phyloP scores from a whole-genome alignment of 495 filamentous ascomycete genomes.

The Hyaloscypha variabilis region DNA sequence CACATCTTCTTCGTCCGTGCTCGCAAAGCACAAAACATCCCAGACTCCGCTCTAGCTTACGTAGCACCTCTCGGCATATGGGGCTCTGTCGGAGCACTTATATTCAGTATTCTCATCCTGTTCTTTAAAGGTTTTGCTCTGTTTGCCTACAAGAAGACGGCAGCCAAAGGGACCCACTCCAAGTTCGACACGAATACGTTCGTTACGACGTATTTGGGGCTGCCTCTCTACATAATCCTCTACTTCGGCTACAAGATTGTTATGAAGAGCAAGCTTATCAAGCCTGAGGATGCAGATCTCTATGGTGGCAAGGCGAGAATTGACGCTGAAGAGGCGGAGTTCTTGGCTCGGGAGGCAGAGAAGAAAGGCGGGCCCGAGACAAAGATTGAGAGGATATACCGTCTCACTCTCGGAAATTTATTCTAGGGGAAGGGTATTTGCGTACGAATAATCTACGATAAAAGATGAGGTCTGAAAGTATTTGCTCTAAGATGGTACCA shows the following conservation, averaged over 20 bases:
- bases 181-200: slow-evolving; percentile 29
- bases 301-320: slow-evolving; percentile 73
- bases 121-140: slow-evolving; percentile 80
- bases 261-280: slow-evolving; percentile 53
- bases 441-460: background rate
- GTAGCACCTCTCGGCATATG: slow-evolving; percentile 68
- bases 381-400: slow-evolving; percentile 27
- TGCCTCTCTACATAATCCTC: slow-evolving; percentile 52
- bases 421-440: slow-evolving; percentile 2
- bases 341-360: slow-evolving; percentile 56
- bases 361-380: slow-evolving; percentile 37
- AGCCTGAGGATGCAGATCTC: slow-evolving; percentile 64
- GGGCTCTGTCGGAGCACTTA: slow-evolving; percentile 69
- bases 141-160: slow-evolving; percentile 66
- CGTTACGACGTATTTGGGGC: slow-evolving; percentile 28
- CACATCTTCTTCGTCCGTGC: slow-evolving; percentile 81
- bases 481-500: too few species aligned
- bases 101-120: slow-evolving; percentile 70
- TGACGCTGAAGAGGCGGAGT: slow-evolving; percentile 73
- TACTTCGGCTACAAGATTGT: slow-evolving; percentile 71
- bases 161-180: slow-evolving; percentile 77
- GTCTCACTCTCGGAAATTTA: slow-evolving; percentile 24
- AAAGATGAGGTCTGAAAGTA: background rate
- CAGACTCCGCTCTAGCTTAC: slow-evolving; percentile 67
- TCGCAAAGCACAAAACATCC: slow-evolving; percentile 72